Evolutionary conservation across 1,139 yeast species (phyloP).

Genomic region (Candida tunisiensis): DNA sequence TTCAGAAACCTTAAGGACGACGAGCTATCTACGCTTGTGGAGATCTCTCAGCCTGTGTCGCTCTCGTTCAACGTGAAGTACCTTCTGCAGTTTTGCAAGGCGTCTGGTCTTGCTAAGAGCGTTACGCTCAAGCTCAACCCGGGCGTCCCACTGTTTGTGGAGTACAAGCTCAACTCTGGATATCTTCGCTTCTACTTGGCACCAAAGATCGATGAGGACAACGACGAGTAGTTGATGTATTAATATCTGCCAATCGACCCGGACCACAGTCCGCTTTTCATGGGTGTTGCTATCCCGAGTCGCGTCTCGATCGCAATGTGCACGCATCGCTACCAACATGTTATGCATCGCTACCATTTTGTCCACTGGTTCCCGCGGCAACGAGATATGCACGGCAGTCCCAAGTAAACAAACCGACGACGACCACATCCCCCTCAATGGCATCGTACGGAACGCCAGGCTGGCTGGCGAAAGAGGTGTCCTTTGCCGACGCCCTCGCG

Average conservation of each 20-base stretch:
- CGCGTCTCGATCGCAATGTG: too few species aligned
- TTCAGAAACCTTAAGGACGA: conserved; percentile 56
- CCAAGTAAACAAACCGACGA: too few species aligned
- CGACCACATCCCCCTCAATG: too few species aligned
- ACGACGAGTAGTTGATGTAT: conserved; percentile 6
- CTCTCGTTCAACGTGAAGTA: conserved; percentile 86
- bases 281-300: too few species aligned
- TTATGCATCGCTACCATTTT: too few species aligned
- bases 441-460: too few species aligned
- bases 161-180: conserved; percentile 85
- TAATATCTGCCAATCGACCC: not conserved
- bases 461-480: conserved; percentile 28
- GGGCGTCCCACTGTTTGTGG: conserved; percentile 88
- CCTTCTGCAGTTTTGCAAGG: conserved; percentile 80
- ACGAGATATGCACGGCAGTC: too few species aligned
- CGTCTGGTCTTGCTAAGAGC: conserved; percentile 57
- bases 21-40: conserved; percentile 61
- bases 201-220: conserved; percentile 43
- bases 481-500: conserved; percentile 15
- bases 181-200: conserved; percentile 92
- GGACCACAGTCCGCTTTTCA: too few species aligned
- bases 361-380: too few species aligned
- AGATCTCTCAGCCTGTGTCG: conserved; percentile 74
- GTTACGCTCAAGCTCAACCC: conserved; percentile 80
- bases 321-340: too few species aligned